A percentile compares a stretch with the other conserved stretches of the same genome.
These are phyloP conservation scores for Suhomyces prunicola DNA, from an alignment of 805 yeast genomes.

Conservation along the genomic window DNA sequence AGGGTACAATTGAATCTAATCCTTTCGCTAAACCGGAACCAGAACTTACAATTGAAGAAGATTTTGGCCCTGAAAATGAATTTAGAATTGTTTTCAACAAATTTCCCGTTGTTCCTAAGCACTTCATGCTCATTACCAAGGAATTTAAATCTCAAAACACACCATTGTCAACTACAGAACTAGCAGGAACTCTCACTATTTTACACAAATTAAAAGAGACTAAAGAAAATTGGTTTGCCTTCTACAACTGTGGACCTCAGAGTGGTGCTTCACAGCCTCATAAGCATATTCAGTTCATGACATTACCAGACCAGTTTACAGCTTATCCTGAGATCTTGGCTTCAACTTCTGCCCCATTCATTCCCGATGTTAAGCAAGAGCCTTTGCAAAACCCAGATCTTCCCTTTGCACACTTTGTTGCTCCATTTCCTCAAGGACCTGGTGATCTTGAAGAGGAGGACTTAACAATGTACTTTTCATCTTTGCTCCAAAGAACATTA, in stretches of 20 bases:
- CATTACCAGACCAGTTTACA: slow-evolving; percentile 55
- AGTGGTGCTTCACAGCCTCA: slow-evolving; percentile 96
- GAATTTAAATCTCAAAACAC: slow-evolving; percentile 68
- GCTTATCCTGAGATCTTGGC: slow-evolving; percentile 53
- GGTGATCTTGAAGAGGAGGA: slow-evolving; percentile 48
- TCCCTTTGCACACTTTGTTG: slow-evolving; percentile 79
- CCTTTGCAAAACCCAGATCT: slow-evolving; percentile 62
- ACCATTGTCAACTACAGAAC: slow-evolving; percentile 69
- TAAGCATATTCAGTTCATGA: slow-evolving; percentile 85
- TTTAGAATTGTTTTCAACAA: slow-evolving; percentile 73
- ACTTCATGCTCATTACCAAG: slow-evolving; percentile 75
- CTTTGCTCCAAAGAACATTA: slow-evolving; percentile 67
- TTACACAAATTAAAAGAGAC: slow-evolving; percentile 46
- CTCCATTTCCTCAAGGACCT: slow-evolving; percentile 48
- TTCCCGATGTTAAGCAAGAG: slow-evolving; percentile 52
- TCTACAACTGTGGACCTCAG: slow-evolving; percentile 82
- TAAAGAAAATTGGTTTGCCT: slow-evolving; percentile 58
- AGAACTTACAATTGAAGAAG: slow-evolving; percentile 57
- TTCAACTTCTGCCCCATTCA: slow-evolving; percentile 45
- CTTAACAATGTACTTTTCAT: slow-evolving; percentile 66
- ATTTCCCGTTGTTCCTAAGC: slow-evolving; percentile 79
- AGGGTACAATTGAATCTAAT: slow-evolving; percentile 43
- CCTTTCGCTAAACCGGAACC: slow-evolving; percentile 85
- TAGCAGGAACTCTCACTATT: slow-evolving; percentile 55
- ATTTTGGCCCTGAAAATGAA: slow-evolving; percentile 50